These are phyloP conservation scores for Boletellus ananiceps DNA, from an alignment of 768 basidiomycete species.

Conservation along the genomic window DNA sequence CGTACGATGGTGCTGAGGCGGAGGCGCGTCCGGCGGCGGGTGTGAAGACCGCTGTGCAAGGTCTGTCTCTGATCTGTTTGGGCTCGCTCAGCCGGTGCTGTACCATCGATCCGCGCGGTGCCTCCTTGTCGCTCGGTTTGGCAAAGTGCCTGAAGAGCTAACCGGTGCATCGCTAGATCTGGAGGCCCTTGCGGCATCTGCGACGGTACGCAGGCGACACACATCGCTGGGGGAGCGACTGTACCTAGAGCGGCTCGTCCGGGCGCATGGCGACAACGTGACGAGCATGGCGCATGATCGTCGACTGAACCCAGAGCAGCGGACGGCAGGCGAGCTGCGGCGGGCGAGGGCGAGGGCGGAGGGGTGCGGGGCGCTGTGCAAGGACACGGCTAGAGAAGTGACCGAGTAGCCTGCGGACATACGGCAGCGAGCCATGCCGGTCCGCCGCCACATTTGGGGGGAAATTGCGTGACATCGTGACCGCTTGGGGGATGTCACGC, in stretches of 20 bases:
- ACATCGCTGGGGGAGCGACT: conserved; percentile 63
- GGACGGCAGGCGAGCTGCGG: conserved; percentile 73
- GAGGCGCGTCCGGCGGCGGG: neutral
- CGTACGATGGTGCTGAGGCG: conserved; percentile 1
- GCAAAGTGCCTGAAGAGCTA: conserved; percentile 4
- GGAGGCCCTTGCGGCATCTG: conserved; percentile 53
- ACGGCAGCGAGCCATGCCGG: conserved; percentile 12
- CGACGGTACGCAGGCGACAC: conserved; percentile 49
- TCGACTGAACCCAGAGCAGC: conserved; percentile 77
- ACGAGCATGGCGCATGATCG: conserved; percentile 76
- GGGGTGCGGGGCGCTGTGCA: conserved; percentile 13
- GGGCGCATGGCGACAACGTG: conserved; percentile 67
- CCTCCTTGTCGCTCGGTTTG: neutral
- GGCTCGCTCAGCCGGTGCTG: too few relatives aligned
- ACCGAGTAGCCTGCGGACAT: conserved; percentile 1
- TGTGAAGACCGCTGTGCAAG: conserved; percentile 18
- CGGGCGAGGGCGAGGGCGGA: conserved; percentile 59
- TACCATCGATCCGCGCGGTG: too few relatives aligned
- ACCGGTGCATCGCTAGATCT: conserved; percentile 44
- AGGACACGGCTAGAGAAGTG: neutral
- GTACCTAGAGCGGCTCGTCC: conserved; percentile 63
- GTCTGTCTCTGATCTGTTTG: conserved; percentile 32
- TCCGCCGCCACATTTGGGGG: conserved; percentile 11
- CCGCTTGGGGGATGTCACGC: conserved; percentile 20
- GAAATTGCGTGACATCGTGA: conserved; percentile 28